A percentile compares a stretch with the other conserved stretches of the same genome.
Evolutionary conservation across 2,329 filamentous ascomycete genomes (phyloP).

Genomic region (Aspergillus persii): DNA sequence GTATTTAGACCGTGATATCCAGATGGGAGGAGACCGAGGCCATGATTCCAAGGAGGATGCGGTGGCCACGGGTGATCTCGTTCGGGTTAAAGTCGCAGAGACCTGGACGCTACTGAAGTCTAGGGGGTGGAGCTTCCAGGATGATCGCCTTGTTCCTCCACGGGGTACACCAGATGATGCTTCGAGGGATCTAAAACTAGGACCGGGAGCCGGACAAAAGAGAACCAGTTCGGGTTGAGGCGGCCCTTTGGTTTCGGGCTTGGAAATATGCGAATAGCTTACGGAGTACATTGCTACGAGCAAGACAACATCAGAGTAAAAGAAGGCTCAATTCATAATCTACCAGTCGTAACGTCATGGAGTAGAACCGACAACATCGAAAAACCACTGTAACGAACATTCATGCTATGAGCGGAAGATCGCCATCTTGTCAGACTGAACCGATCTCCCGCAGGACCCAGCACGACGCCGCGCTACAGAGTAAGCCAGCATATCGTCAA

Average conservation of each 20-base stretch:
- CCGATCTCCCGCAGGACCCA: background rate
- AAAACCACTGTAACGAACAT: background rate
- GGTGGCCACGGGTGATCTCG: constrained; percentile 80
- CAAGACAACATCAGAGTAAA: constrained; percentile 8
- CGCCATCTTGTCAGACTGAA: constrained; percentile 14
- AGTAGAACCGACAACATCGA: constrained; percentile 21
- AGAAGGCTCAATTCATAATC: constrained; percentile 24
- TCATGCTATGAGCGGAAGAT: background rate
- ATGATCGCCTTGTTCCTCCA: constrained; percentile 43
- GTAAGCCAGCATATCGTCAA: constrained; percentile 4
- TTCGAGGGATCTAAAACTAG: constrained; percentile 13
- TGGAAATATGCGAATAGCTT: constrained; percentile 6
- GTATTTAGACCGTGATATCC: constrained; percentile 74
- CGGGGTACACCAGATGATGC: constrained; percentile 14
- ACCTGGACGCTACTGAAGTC: constrained; percentile 67
- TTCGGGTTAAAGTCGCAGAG: constrained; percentile 66
- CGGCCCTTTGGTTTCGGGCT: constrained; percentile 1
- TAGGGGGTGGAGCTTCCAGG: constrained; percentile 64
- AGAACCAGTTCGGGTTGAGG: constrained; percentile 16
- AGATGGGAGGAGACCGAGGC: constrained; percentile 64
- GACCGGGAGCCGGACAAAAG: constrained; percentile 26
- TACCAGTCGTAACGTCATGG: constrained; percentile 33
- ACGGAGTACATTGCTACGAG: constrained; percentile 4
- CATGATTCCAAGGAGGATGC: constrained; percentile 95
- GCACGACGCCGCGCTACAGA: background rate